Base-by-base conservation (phyloP, 1,284 basidiomycete genomes). In the Cystobasidium sp. region DNA sequence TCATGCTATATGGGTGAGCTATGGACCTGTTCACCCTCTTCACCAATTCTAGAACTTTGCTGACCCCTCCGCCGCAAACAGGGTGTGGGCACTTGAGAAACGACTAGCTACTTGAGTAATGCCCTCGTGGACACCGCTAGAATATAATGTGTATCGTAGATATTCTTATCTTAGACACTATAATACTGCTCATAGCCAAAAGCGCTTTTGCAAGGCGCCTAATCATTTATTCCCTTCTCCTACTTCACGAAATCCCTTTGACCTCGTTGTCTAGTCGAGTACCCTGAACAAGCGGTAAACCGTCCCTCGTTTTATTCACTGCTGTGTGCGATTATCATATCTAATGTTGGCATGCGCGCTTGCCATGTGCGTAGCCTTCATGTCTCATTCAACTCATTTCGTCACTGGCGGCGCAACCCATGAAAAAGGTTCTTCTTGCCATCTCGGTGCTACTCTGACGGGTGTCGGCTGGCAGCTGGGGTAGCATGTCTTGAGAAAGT, bases 1-100 rank as follows among this genome's bases (percentile, higher is more conserved):
- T 71, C 14, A 71, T 64, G 61, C 61, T 71, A 7, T 71, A 71
- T 55, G 69, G 69, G 55, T 56, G 55, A 56, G 55, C 14, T 14
- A 56, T 37, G 14, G 14, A 37, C 55, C 24, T 18, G 14, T 14
- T 22, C 31, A 31, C 5, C 55, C 24, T 18, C 1, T 14, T 22
- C 31, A 31, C 5, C 31, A 31, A 31, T 31, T 31, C 31, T 31
- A 31, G 31, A 31, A 31, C 31, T 31, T 31, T 31, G 31, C 31
- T 31, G 31, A 31, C 31, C 31, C 31, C 31, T 31, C 31, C 31
- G 5, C 31, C 31, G 47, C 47, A 20, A 51, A 51, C 55, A 56
- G 55, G 8, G 69, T 71, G 3, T 71, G 69, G 69, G 69, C 69
- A 5, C 22, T 71, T 12, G 69, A 71, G 61, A 64, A 53, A 41